Conservation (phyloP, 768 basidiomycete genomes). For the Daedaleopsis nitida region DNA sequence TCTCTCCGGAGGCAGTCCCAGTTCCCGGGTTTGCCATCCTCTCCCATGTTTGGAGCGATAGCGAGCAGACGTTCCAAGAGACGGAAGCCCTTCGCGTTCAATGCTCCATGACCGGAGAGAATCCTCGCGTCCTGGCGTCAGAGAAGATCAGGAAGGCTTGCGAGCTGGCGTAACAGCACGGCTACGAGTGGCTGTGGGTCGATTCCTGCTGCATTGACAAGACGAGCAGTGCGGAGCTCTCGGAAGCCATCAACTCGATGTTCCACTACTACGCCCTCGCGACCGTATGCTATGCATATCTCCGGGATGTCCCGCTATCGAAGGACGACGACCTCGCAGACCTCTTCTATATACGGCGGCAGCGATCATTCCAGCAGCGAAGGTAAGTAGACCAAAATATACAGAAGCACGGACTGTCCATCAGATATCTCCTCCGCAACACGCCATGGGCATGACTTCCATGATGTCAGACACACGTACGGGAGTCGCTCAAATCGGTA, state of each 20-base stretch:
- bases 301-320: background rate
- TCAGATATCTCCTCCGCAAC: too few species aligned
- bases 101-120: too few species aligned
- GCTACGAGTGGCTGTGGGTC: conserved; percentile 1
- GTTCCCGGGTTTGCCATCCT: conserved; percentile 5
- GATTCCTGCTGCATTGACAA: background rate
- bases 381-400: too few species aligned
- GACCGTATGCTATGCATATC: background rate
- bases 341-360: too few species aligned
- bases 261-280: background rate
- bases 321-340: background rate
- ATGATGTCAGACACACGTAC: too few species aligned
- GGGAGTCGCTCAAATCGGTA: too few species aligned
- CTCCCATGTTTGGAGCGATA: background rate
- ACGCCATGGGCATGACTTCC: too few species aligned
- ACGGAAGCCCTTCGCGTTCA: background rate
- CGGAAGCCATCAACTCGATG: background rate
- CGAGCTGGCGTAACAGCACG: background rate
- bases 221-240: background rate
- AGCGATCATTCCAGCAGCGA: too few species aligned
- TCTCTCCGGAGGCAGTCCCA: background rate
- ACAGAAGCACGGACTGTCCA: too few species aligned
- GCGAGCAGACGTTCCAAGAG: conserved; percentile 3
- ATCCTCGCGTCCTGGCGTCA: background rate
- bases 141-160: background rate